Base-by-base conservation (phyloP, 164 flowering plant species). In the Nymphaea colorata region DNA sequence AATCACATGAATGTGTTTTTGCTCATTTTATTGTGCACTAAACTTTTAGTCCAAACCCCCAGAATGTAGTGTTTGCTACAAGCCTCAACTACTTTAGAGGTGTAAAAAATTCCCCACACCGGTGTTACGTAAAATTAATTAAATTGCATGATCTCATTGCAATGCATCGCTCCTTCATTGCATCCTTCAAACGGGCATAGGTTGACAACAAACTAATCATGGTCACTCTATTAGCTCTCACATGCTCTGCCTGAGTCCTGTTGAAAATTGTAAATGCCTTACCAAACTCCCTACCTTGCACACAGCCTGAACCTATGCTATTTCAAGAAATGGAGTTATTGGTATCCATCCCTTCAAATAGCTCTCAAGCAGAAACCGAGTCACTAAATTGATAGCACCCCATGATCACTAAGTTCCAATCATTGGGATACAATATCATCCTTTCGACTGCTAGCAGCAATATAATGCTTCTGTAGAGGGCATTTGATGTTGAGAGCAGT, bases 181-280 rank as follows among this genome's bases (percentile, higher is more conserved):
- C 36, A 25, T 25, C 36, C 36, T 79, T 83, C 42, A 80, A 68
- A 77, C 80, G 80, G 59, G 83, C 80, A 70, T 79, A 80, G 7
- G 83, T 83, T 62, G 76, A 68, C 61, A 82, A 68, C 72, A 82
- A 75, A 66, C 80, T 70, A 15, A 81, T 78, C 79, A 82, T 80
- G 14, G 82, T 78, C 47, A 72, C 79, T 73, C 73, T 82, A 45
- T 73, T 79, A 2, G 79, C 80, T 67, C 64, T 72, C 25, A 79
- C 77, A 43, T 69, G 68, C 51, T 72, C 73, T 17, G 53, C 70
- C 57, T 75, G 79, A 82, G 79, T 80, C 45, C 62, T 42, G 43
- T 66, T 72, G 64, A 77, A 75, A 11, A 66, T 43, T 3, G 61
- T 47, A 36, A 80, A 43, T 6, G 82, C 83, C 61, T 55, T 70